Percentiles rank a stretch among this genome's conserved stretches.
These are phyloP conservation scores for Ilyonectria mors-panacis DNA, from an alignment of 2,329 filamentous ascomycete genomes.

Conservation along the genomic window DNA sequence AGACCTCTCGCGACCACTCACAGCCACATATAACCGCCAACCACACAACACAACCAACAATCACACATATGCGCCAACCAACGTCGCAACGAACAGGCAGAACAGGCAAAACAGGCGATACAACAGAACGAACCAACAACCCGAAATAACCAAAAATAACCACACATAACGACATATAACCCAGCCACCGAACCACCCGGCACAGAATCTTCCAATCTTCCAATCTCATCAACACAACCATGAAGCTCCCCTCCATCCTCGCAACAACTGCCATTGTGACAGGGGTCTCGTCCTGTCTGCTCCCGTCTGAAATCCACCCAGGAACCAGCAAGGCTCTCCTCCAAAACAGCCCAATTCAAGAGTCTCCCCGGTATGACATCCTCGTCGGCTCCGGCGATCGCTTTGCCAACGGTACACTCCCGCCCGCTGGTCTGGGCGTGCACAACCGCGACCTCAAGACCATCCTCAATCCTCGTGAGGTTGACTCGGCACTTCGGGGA, in stretches of 20 bases:
- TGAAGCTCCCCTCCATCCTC: slow-evolving; percentile 48
- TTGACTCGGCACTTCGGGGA: slow-evolving; percentile 60
- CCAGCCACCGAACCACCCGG: too few species aligned
- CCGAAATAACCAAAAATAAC: too few species aligned
- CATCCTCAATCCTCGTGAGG: slow-evolving; percentile 62
- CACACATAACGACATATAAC: too few species aligned
- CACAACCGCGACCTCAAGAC: slow-evolving; percentile 56
- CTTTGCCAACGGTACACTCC: slow-evolving; percentile 56
- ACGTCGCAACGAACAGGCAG: too few species aligned
- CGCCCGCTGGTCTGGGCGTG: slow-evolving; percentile 51
- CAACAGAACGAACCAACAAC: too few species aligned
- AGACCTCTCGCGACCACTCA: background rate
- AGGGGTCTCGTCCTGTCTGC: slow-evolving; percentile 51
- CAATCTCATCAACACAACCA: slow-evolving; percentile 29
- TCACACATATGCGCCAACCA: too few species aligned
- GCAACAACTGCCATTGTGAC: slow-evolving; percentile 39
- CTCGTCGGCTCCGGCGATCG: slow-evolving; percentile 61
- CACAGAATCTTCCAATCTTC: background rate
- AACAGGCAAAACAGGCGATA: too few species aligned
- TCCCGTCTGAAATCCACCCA: slow-evolving; percentile 54
- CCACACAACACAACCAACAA: too few species aligned
- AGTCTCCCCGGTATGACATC: slow-evolving; percentile 46
- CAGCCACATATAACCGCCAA: background rate
- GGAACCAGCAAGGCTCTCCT: slow-evolving; percentile 10
- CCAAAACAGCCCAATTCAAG: slow-evolving; percentile 1